Evolutionary conservation across 441 rosid species (phyloP).

Genomic region (Gossypium schwendimanii): DNA sequence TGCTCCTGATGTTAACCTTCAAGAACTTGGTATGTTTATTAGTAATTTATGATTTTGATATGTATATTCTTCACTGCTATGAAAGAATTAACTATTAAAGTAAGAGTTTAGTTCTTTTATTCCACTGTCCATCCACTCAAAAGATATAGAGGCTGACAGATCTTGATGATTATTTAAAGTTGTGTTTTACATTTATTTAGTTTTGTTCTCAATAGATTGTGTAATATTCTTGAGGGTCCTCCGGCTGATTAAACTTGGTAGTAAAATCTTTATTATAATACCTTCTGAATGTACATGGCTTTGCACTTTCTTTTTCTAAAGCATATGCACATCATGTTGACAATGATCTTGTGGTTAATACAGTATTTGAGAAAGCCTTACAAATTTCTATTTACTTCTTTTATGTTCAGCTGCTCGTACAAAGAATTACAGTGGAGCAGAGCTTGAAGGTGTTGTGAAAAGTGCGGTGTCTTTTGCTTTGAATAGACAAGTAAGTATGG

Average conservation of each 20-base stretch:
- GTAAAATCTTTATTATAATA: slow-evolving; percentile 1
- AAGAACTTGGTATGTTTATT: slow-evolving; percentile 72
- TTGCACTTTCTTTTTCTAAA: not conserved
- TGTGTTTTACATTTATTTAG: not conserved
- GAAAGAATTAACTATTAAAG: not conserved
- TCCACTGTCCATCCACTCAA: not conserved
- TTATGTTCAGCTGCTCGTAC: slow-evolving; percentile 81
- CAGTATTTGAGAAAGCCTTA: slow-evolving; percentile 9
- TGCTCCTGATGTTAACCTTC: slow-evolving; percentile 74
- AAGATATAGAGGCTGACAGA: not conserved
- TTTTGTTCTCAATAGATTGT: not conserved
- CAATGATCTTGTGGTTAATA: not conserved
- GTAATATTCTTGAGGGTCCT: not conserved
- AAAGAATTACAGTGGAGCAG: slow-evolving; percentile 98
- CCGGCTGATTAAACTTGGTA: not conserved
- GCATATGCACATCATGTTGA: not conserved
- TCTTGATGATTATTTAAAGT: slow-evolving; percentile 1
- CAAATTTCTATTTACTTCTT: slow-evolving; percentile 10
- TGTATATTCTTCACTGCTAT: not conserved
- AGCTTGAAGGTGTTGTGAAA: slow-evolving; percentile 97
- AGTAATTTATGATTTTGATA: not conserved
- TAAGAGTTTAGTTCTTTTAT: not conserved
- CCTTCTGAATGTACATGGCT: not conserved
- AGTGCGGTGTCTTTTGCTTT: slow-evolving; percentile 96
- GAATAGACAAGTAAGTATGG: slow-evolving; percentile 91